These are phyloP conservation scores for Coemansia aciculifera DNA, from an alignment of 192 early-diverging fungal species.

Conservation along the genomic window DNA sequence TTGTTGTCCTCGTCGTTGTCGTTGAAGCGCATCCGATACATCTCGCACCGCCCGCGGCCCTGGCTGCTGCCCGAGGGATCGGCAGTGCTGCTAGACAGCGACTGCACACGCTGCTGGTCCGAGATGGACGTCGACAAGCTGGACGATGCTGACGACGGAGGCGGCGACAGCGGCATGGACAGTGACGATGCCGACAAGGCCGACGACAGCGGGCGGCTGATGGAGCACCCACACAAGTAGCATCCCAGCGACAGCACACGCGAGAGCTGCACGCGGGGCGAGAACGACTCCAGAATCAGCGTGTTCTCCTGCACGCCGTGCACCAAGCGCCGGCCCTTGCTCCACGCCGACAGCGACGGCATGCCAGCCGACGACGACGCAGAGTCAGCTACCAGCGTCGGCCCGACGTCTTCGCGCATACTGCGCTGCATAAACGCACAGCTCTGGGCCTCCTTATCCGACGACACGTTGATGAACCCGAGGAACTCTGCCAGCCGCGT, in stretches of 20 bases:
- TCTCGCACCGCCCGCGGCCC: conserved; percentile 14
- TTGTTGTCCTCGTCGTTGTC: conserved; percentile 49
- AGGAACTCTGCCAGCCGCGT: conserved; percentile 49
- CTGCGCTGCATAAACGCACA: conserved; percentile 48
- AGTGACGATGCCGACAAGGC: background rate
- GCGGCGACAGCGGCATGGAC: conserved; percentile 1
- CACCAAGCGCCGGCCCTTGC: conserved; percentile 39
- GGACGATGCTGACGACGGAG: conserved; percentile 5
- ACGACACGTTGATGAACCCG: conserved; percentile 34
- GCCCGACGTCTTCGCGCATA: conserved; percentile 49
- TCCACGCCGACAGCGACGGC: conserved; percentile 42
- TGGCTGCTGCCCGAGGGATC: background rate
- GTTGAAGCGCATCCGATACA: conserved; percentile 48
- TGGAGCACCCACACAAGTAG: conserved; percentile 46
- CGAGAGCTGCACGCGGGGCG: conserved; percentile 23
- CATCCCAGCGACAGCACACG: conserved; percentile 44
- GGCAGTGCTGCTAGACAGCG: background rate
- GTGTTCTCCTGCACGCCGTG: conserved; percentile 45
- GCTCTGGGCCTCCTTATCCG: conserved; percentile 36
- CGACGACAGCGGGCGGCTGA: conserved; percentile 12
- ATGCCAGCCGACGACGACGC: conserved; percentile 2
- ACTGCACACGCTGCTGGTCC: conserved; percentile 11
- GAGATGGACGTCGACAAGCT: background rate
- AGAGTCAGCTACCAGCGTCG: conserved; percentile 35
- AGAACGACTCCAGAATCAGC: conserved; percentile 42